Percentiles rank a stretch among this genome's conserved stretches.
These are phyloP conservation scores for Dothidotthia symphoricarpi DNA, from an alignment of 2,329 filamentous ascomycete genomes.

Conservation along the genomic window DNA sequence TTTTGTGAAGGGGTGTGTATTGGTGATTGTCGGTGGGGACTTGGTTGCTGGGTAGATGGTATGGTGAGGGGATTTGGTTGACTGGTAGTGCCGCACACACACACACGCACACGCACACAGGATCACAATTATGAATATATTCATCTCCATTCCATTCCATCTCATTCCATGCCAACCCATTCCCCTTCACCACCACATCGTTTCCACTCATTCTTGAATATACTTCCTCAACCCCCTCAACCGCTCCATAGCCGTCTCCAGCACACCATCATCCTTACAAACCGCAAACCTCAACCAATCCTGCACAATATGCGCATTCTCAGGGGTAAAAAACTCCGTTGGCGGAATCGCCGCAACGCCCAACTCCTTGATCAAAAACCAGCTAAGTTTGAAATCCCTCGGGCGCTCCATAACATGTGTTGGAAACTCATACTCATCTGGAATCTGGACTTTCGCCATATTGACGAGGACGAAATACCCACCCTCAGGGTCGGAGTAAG, in stretches of 20 bases:
- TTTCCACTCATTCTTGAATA: conserved; percentile 43
- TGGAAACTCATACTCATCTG: conserved; percentile 82
- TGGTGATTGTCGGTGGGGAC: no score
- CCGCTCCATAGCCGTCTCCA: conserved; percentile 52
- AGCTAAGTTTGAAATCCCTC: conserved; percentile 89
- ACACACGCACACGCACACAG: no score
- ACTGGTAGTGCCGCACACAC: no score
- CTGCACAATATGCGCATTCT: conserved; percentile 80
- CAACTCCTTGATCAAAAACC: conserved; percentile 96
- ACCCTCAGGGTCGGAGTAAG: conserved; percentile 87
- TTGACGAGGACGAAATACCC: conserved; percentile 98
- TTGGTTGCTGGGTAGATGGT: no score
- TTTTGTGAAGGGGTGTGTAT: no score
- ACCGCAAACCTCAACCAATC: conserved; percentile 94
- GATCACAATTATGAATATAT: no score
- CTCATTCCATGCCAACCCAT: no score
- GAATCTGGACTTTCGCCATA: conserved; percentile 81
- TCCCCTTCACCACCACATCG: no score
- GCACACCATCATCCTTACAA: conserved; percentile 86
- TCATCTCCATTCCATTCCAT: no score
- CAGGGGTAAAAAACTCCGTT: conserved; percentile 91
- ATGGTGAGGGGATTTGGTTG: no score
- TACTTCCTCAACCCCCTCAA: conserved; percentile 52
- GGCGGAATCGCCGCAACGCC: conserved; percentile 95
- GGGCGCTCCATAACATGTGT: conserved; percentile 81